Percentiles rank a stretch among this genome's conserved stretches.
Conservation (phyloP, 805 yeast genomes). For the Saccharomycopsis sp. region DNA sequence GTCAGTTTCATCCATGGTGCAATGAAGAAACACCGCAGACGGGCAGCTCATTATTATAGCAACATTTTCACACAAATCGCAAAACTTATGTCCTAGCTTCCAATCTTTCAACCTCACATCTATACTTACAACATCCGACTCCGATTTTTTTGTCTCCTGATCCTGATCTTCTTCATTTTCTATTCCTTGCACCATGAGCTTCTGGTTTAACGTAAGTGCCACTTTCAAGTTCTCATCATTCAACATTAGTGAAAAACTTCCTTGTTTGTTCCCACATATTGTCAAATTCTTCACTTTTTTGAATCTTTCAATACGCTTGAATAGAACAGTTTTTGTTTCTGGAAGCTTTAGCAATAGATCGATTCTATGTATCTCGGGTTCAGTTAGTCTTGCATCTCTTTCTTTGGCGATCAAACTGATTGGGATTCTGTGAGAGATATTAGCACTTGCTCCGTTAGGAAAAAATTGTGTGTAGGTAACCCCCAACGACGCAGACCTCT, state of each 20-base stretch:
- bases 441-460: conserved; percentile 26
- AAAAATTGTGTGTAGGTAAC: conserved; percentile 43
- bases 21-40: conserved; percentile 56
- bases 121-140: conserved; percentile 39
- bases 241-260: conserved; percentile 42
- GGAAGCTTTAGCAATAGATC: conserved; percentile 45
- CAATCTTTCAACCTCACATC: conserved; percentile 54
- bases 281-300: conserved; percentile 34
- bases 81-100: conserved; percentile 54
- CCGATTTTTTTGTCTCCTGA: conserved; percentile 25
- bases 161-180: conserved; percentile 22
- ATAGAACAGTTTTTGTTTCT: conserved; percentile 39
- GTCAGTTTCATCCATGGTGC: conserved; percentile 54
- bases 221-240: conserved; percentile 45
- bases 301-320: conserved; percentile 60
- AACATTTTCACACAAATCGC: conserved; percentile 52
- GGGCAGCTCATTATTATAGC: conserved; percentile 48
- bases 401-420: conserved; percentile 50
- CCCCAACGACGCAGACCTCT: conserved; percentile 44
- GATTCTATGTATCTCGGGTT: conserved; percentile 52
- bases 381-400: conserved; percentile 44
- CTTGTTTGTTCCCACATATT: conserved; percentile 41
- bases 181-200: conserved; percentile 33
- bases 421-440: conserved; percentile 61
- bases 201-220: conserved; percentile 51